phyloP scores from a whole-genome alignment of 176 grass and related monocot genomes.

The Triticum timopheevii region DNA sequence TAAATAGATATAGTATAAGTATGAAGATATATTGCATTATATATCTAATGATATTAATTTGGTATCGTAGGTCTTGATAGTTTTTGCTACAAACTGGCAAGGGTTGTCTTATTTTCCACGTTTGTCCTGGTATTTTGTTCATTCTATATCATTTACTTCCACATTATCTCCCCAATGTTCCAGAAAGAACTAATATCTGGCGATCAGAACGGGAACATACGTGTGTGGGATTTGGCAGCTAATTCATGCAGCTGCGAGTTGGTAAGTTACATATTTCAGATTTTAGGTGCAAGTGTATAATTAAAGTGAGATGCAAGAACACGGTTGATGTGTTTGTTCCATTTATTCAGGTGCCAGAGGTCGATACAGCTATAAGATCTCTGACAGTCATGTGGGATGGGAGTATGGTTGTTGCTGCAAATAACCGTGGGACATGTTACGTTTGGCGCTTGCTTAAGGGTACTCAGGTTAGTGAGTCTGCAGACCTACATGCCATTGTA shows the following conservation, averaged over 20 bases:
- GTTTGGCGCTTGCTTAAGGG: slow-evolving; percentile 84
- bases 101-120: not conserved
- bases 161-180: slow-evolving; percentile 14
- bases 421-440: slow-evolving; percentile 92
- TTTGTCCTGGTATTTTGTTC: not conserved
- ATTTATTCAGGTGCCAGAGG: slow-evolving; percentile 72
- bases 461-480: slow-evolving; percentile 44
- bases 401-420: slow-evolving; percentile 97
- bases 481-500: not conserved
- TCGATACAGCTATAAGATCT: slow-evolving; percentile 94
- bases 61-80: too few relatives aligned
- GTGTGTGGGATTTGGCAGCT: slow-evolving; percentile 94
- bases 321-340: slow-evolving; percentile 19
- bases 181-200: slow-evolving; percentile 99
- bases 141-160: not conserved
- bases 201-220: slow-evolving; percentile 98
- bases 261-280: slow-evolving; percentile 49
- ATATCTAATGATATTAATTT: too few relatives aligned
- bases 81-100: not conserved
- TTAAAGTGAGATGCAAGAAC: not conserved
- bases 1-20: too few relatives aligned
- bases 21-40: too few relatives aligned
- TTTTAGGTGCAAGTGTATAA: not conserved
- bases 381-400: slow-evolving; percentile 94
- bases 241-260: slow-evolving; percentile 97